Conservation (phyloP, 2,329 filamentous ascomycete species). For the Calycina marina region DNA sequence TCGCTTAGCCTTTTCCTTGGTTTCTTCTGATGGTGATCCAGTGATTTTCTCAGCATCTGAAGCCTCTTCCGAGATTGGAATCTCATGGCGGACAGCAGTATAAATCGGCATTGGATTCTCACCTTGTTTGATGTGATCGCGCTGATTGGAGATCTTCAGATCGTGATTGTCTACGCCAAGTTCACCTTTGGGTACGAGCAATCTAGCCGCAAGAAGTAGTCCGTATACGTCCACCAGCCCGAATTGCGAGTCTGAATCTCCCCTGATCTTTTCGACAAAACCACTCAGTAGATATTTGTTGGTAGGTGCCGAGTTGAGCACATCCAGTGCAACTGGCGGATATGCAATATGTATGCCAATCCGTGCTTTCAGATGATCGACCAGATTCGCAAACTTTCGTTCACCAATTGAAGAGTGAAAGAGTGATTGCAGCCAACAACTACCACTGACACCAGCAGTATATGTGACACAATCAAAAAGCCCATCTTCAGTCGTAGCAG, state of each 20-base stretch:
- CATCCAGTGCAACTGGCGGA: slow-evolving; percentile 66
- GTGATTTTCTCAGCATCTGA: slow-evolving; percentile 24
- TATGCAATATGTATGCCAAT: slow-evolving; percentile 85
- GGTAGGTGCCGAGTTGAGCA: slow-evolving; percentile 77
- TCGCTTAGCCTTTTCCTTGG: slow-evolving; percentile 36
- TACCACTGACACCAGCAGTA: slow-evolving; percentile 87
- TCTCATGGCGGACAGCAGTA: slow-evolving; percentile 88
- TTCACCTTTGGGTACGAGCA: slow-evolving; percentile 78
- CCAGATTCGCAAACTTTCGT: slow-evolving; percentile 51
- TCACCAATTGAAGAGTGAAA: slow-evolving; percentile 69
- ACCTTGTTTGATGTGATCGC: slow-evolving; percentile 59
- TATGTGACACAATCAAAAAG: slow-evolving; percentile 92
- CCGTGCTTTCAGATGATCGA: slow-evolving; percentile 76
- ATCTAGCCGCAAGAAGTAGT: slow-evolving; percentile 64
- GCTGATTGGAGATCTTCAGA: slow-evolving; percentile 83
- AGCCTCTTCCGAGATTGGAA: slow-evolving; percentile 47
- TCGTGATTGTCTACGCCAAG: slow-evolving; percentile 61
- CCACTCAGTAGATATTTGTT: slow-evolving; percentile 84
- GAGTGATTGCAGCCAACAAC: slow-evolving; percentile 85
- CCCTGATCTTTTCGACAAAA: slow-evolving; percentile 80
- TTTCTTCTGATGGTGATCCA: slow-evolving; percentile 28
- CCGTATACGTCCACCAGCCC: slow-evolving; percentile 92
- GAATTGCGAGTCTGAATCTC: slow-evolving; percentile 65
- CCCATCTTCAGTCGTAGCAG: slow-evolving; percentile 72
- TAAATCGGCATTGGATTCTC: slow-evolving; percentile 86